Evolutionary conservation across 2,329 filamentous ascomycete species (phyloP).

Genomic region (Apiospora aurea): DNA sequence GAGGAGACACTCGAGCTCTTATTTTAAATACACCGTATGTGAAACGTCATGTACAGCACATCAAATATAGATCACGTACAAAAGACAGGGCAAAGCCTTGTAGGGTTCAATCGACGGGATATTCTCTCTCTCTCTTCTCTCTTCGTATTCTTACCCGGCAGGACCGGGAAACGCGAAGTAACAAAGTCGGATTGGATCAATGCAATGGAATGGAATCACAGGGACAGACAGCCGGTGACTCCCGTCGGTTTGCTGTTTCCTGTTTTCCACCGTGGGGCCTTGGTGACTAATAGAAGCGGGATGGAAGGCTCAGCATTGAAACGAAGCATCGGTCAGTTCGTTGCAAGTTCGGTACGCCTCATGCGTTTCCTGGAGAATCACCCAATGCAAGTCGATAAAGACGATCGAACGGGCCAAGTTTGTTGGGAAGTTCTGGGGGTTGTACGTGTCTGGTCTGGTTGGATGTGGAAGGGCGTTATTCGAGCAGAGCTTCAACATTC

Average conservation of each 20-base stretch:
- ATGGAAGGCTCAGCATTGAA: background rate
- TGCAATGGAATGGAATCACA: background rate
- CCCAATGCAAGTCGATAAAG: background rate
- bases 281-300: background rate
- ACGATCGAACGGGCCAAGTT: background rate
- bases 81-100: background rate
- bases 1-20: background rate
- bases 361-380: background rate
- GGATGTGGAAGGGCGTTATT: background rate
- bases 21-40: background rate
- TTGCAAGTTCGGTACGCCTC: background rate
- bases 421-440: background rate
- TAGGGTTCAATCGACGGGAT: too few species aligned
- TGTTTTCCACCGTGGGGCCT: background rate
- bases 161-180: background rate
- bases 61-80: background rate
- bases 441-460: background rate
- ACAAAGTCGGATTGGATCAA: background rate
- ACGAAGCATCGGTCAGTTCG: slow-evolving; percentile 8
- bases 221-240: slow-evolving; percentile 18
- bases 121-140: too few species aligned
- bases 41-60: background rate
- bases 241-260: background rate
- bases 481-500: background rate
- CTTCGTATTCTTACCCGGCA: slow-evolving; percentile 17